Base-by-base conservation (phyloP, 495 filamentous ascomycete species). In the Daldinia caldariorum region DNA sequence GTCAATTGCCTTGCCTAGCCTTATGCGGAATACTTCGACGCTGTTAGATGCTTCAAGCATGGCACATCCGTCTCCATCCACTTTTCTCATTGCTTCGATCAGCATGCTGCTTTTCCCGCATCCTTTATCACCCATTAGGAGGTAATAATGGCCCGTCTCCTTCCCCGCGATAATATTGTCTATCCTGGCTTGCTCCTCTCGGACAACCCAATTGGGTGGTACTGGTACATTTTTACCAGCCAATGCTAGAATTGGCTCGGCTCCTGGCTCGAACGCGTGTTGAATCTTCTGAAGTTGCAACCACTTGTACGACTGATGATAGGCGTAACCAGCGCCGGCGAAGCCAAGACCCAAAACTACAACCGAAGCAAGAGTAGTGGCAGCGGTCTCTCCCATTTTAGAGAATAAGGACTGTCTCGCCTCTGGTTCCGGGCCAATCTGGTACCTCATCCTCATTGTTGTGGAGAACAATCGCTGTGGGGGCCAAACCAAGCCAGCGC, bases 1-100 rank as follows among this genome's bases (percentile, higher is more conserved):
- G 76, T 99, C 94, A 18, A 98, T 82, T 0, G 94, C 92, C 79
- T 97, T 97, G 14, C 95, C 95, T 12, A 99, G 84, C 14, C 95
- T 84, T 35, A 97, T 89, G 8, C 95, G 91, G 77, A 99, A 97
- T 60, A 98, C 96, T 74, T 99, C 95, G 1, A 94, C 85, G 79
- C 98, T 94, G 37, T 91, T 91, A 78, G 98, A 95, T 2, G 96
- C 94, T 77, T 99, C 95, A 74, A 97, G 91, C 91, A 98, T 94
- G 61, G 93, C 89, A 58, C 91, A 88, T 14, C 92, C 91, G 60
- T 93, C 90, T 12, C 94, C 95, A 66, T 94, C 86, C 45, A 94
- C 88, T 78, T 94, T 94, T 41, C 89, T 88, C 92, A 99, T 99
- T 12, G 93, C 93, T 71, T 97, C 91, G 39, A 99, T 84, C 8